These are phyloP conservation scores for Flueggea neowawraea DNA, from an alignment of 441 rosid genomes.

Conservation along the genomic window DNA sequence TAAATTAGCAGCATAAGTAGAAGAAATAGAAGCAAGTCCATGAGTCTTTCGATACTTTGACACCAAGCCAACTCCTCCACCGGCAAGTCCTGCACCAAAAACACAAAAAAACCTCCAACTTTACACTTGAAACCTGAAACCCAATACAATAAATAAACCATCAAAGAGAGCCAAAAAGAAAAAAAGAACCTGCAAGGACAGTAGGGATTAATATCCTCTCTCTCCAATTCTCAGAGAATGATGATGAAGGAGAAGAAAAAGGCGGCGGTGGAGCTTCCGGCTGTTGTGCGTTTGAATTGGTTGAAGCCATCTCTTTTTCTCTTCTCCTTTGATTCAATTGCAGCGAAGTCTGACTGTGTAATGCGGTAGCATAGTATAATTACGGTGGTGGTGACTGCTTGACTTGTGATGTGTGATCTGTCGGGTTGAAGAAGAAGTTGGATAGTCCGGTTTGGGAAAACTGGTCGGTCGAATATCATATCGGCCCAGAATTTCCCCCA, in stretches of 20 bases:
- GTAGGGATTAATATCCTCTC: constrained; percentile 59
- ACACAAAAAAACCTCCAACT: background rate
- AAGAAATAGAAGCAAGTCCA: constrained; percentile 57
- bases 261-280: constrained; percentile 11
- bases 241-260: constrained; percentile 10
- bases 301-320: too few species aligned
- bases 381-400: too few species aligned
- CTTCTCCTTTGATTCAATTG: too few species aligned
- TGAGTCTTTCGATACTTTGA: constrained; percentile 61
- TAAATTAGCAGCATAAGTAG: constrained; percentile 65
- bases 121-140: background rate
- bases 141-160: background rate
- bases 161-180: background rate
- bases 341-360: too few species aligned
- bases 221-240: constrained; percentile 47
- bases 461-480: too few species aligned
- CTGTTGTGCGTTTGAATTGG: too few species aligned
- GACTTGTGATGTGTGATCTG: too few species aligned
- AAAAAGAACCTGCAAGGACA: constrained; percentile 56
- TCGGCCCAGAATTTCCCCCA: too few species aligned
- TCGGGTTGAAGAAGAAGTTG: too few species aligned
- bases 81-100: constrained; percentile 41
- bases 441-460: too few species aligned
- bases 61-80: constrained; percentile 72
- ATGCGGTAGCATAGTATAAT: too few species aligned